Conservation (phyloP, 441 rosid genomes). For the Erodium moschatum region DNA sequence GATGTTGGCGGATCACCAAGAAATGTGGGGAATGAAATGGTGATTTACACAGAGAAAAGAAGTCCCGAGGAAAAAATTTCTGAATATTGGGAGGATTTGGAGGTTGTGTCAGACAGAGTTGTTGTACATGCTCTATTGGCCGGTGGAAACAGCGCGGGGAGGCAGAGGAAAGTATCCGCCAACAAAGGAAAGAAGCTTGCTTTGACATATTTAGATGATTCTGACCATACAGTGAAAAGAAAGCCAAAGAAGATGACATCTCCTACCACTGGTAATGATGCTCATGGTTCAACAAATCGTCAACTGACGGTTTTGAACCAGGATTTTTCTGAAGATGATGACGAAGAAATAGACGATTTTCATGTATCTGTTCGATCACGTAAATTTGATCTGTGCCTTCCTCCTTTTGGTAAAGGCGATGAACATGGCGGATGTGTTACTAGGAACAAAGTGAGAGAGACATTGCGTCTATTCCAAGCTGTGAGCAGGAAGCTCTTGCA, state of each 20-base stretch:
- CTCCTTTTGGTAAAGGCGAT: constrained; percentile 33
- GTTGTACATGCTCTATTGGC: constrained; percentile 32
- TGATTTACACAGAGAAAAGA: constrained; percentile 13
- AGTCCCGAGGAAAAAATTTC: constrained; percentile 16
- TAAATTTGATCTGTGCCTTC: constrained; percentile 30
- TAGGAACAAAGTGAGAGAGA: constrained; percentile 62
- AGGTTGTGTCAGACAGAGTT: constrained; percentile 14
- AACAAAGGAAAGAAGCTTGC: constrained; percentile 25
- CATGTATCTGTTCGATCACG: constrained; percentile 19
- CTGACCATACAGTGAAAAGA: constrained; percentile 18
- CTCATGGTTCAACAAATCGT: not conserved
- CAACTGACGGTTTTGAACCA: constrained; percentile 16
- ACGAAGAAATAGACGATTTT: constrained; percentile 15
- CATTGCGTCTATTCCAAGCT: constrained; percentile 56
- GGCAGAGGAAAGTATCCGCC: constrained; percentile 8
- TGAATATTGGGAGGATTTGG: constrained; percentile 15
- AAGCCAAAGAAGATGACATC: constrained; percentile 4
- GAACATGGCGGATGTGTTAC: constrained; percentile 22
- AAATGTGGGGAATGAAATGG: constrained; percentile 19
- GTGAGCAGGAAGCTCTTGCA: constrained; percentile 57
- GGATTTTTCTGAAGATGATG: constrained; percentile 21
- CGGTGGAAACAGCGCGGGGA: constrained; percentile 21
- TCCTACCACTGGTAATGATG: not conserved
- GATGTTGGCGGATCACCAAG: not conserved
- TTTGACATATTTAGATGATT: constrained; percentile 17